phyloP scores from a whole-genome alignment of 2,329 filamentous ascomycete genomes.

The Arthrobotrys sinensis region DNA sequence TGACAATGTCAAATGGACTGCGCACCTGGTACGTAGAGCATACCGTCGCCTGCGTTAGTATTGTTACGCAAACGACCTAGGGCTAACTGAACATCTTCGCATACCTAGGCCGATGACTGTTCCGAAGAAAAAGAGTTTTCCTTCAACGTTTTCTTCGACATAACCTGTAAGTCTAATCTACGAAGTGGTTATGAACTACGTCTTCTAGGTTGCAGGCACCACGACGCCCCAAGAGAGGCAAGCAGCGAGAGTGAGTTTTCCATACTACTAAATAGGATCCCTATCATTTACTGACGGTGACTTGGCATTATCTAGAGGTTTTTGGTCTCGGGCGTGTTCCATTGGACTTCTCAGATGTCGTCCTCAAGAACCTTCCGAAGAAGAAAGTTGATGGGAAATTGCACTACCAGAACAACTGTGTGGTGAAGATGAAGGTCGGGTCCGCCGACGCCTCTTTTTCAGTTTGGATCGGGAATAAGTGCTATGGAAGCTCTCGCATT shows the following conservation, averaged over 20 bases:
- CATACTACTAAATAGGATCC: not conserved
- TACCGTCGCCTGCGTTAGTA: no score
- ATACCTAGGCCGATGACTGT: conserved; percentile 23
- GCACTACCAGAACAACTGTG: conserved; percentile 10
- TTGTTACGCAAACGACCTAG: no score
- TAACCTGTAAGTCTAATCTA: not conserved
- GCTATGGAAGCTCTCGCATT: conserved; percentile 28
- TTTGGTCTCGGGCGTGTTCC: conserved; percentile 28
- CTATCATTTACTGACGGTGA: not conserved
- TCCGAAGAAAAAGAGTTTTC: conserved; percentile 20
- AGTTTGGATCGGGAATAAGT: conserved; percentile 22
- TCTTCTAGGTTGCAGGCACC: conserved; percentile 27
- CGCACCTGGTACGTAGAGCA: conserved; percentile 23
- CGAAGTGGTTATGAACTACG: not conserved
- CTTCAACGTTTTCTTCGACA: conserved; percentile 15
- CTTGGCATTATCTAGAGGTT: conserved; percentile 25
- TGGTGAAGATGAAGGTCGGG: conserved; percentile 22
- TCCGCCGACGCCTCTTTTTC: conserved; percentile 32
- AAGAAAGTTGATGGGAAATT: conserved; percentile 15
- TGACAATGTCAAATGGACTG: conserved; percentile 43
- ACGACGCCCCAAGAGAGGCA: conserved; percentile 17
- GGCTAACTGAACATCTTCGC: not conserved
- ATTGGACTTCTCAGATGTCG: conserved; percentile 30
- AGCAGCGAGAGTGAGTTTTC: conserved; percentile 21
- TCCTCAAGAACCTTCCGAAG: conserved; percentile 12